Conservation (phyloP, 768 basidiomycete genomes). For the Tephrocybe rancida region DNA sequence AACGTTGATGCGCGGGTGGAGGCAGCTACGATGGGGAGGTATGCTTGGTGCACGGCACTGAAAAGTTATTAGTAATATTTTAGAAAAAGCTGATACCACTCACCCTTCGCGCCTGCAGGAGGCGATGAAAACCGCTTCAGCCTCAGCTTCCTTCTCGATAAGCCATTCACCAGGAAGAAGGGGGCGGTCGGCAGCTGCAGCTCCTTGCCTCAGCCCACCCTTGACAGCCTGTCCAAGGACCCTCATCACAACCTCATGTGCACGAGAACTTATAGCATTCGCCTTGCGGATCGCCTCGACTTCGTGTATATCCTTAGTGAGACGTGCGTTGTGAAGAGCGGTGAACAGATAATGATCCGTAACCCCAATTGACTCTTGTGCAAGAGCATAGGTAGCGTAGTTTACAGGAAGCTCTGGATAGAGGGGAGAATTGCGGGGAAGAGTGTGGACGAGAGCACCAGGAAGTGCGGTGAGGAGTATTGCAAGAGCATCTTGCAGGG, state of each 20-base stretch:
- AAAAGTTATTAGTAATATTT: neutral
- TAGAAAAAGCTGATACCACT: conserved; percentile 21
- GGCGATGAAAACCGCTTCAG: conserved; percentile 92
- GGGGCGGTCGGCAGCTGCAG: conserved; percentile 49
- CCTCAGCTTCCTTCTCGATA: conserved; percentile 91
- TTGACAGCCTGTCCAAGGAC: conserved; percentile 79
- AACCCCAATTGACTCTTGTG: conserved; percentile 34
- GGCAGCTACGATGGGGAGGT: conserved; percentile 90
- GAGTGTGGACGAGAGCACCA: conserved; percentile 64
- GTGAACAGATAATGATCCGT: conserved; percentile 68
- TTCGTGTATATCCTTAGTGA: conserved; percentile 78
- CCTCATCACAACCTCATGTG: conserved; percentile 92
- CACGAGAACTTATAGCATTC: conserved; percentile 83
- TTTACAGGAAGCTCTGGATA: conserved; percentile 53
- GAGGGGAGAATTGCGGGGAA: conserved; percentile 52
- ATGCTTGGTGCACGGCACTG: conserved; percentile 86
- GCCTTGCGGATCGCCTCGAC: conserved; percentile 77
- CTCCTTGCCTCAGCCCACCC: conserved; percentile 48
- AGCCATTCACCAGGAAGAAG: conserved; percentile 81
- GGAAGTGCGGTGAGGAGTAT: conserved; percentile 50
- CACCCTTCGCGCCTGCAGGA: conserved; percentile 89
- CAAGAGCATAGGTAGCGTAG: conserved; percentile 39
- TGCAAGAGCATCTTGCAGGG: conserved; percentile 47
- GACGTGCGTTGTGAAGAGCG: conserved; percentile 79
- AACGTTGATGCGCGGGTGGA: conserved; percentile 86